These are phyloP conservation scores for Russula lepida DNA, from an alignment of 768 basidiomycete genomes.

Conservation along the genomic window DNA sequence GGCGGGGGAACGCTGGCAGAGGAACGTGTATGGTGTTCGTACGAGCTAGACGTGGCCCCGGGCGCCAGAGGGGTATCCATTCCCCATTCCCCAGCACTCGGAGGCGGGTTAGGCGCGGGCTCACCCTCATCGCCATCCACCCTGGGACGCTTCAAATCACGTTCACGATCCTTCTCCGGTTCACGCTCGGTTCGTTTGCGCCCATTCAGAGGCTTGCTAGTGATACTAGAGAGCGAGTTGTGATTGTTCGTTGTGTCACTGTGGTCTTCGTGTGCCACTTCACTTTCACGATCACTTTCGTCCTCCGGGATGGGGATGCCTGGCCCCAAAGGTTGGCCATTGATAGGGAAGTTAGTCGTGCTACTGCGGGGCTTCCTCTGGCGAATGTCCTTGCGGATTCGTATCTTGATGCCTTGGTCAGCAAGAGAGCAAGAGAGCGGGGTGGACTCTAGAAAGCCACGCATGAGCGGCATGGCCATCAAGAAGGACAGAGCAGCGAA, in stretches of 20 bases:
- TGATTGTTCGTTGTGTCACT: constrained; percentile 16
- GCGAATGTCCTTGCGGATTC: constrained; percentile 86
- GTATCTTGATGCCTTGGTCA: constrained; percentile 94
- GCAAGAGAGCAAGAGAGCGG: constrained; percentile 82
- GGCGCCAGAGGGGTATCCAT: constrained; percentile 18
- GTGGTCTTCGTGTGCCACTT: constrained; percentile 17
- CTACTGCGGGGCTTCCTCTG: constrained; percentile 53
- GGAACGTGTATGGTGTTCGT: constrained; percentile 13
- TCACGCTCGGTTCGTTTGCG: constrained; percentile 20
- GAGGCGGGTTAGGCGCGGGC: constrained; percentile 5
- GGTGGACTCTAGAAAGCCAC: constrained; percentile 58
- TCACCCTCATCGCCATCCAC: constrained; percentile 17
- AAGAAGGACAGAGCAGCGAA: constrained; percentile 29
- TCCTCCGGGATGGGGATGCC: constrained; percentile 17
- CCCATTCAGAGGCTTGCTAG: constrained; percentile 3
- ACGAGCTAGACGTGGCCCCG: constrained; percentile 8
- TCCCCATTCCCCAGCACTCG: constrained; percentile 19
- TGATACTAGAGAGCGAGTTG: constrained; percentile 14
- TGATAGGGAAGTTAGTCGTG: constrained; percentile 15
- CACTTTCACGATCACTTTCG: constrained; percentile 19
- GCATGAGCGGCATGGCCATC: constrained; percentile 1
- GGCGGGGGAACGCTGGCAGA: constrained; percentile 17
- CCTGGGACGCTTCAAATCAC: constrained; percentile 16
- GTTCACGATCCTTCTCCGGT: constrained; percentile 19
- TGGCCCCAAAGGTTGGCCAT: constrained; percentile 8